Percentiles rank a stretch among this genome's conserved stretches.
Evolutionary conservation across 2,329 filamentous ascomycete species (phyloP).

Genomic region (Claviceps citrina): DNA sequence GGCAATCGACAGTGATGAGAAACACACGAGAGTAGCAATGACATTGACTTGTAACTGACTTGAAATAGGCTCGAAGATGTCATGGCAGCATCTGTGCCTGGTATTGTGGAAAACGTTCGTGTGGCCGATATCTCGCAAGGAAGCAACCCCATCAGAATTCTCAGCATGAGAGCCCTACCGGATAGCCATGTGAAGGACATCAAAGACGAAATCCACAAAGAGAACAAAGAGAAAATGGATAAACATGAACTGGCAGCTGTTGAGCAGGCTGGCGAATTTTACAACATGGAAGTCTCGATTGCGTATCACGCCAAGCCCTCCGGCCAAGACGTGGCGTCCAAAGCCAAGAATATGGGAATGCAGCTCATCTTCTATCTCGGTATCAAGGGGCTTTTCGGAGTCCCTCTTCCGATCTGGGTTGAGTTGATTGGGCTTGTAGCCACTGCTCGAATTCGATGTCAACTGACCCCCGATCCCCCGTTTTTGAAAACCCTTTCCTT

Average conservation of each 20-base stretch:
- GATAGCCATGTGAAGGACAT: constrained; percentile 68
- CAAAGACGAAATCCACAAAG: constrained; percentile 63
- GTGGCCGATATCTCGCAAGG: constrained; percentile 93
- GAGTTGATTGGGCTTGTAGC: constrained; percentile 84
- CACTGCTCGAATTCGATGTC: constrained; percentile 66
- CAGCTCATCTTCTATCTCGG: constrained; percentile 88
- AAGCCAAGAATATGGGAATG: constrained; percentile 94
- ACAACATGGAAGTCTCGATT: constrained; percentile 81
- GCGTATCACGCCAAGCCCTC: constrained; percentile 80
- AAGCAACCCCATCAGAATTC: constrained; percentile 72
- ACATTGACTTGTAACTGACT: background rate
- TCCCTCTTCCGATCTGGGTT: constrained; percentile 76
- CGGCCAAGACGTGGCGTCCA: constrained; percentile 53
- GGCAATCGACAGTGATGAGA: background rate
- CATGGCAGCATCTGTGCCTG: constrained; percentile 89
- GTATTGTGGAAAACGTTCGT: constrained; percentile 83
- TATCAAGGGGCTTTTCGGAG: constrained; percentile 73
- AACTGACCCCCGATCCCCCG: constrained; percentile 78
- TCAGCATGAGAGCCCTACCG: constrained; percentile 69
- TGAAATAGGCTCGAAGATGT: constrained; percentile 47
- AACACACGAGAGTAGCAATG: background rate
- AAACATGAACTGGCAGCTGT: constrained; percentile 76
- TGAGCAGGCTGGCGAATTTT: constrained; percentile 81
- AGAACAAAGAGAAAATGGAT: constrained; percentile 69
- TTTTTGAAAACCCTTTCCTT: constrained; percentile 87